These are phyloP conservation scores for Citrus reticulata DNA, from an alignment of 345 rosid species.

Conservation along the genomic window DNA sequence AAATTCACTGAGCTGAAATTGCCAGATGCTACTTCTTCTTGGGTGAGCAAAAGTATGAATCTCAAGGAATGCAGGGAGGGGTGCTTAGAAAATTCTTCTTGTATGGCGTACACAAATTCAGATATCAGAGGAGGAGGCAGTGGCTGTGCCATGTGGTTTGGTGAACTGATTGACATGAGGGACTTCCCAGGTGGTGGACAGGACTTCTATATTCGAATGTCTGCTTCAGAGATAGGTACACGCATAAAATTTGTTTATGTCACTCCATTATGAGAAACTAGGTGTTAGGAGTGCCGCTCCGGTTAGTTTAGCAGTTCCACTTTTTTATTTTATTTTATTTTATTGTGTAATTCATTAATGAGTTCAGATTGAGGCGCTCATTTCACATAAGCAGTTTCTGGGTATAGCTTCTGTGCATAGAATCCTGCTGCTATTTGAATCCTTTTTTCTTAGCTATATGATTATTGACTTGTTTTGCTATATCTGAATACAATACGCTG, in stretches of 20 bases:
- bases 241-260: background rate
- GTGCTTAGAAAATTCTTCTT: slow-evolving; percentile 37
- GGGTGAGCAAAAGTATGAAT: slow-evolving; percentile 11
- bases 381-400: background rate
- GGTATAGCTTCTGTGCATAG: background rate
- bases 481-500: too few species aligned
- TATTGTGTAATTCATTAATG: background rate
- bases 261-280: background rate
- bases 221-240: slow-evolving; percentile 28
- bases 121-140: slow-evolving; percentile 27
- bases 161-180: too few species aligned
- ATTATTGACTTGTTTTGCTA: too few species aligned
- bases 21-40: slow-evolving; percentile 29
- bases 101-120: slow-evolving; percentile 31
- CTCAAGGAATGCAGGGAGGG: slow-evolving; percentile 19
- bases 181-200: too few species aligned
- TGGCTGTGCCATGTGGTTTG: too few species aligned
- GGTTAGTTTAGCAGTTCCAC: background rate
- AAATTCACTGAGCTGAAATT: slow-evolving; percentile 20
- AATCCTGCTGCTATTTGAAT: background rate
- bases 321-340: too few species aligned
- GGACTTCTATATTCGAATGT: slow-evolving; percentile 20
- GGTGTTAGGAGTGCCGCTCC: background rate
- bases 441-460: too few species aligned
- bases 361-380: background rate